Evolutionary conservation across 371 early-diverging fungal genomes (phyloP).

Genomic region (Zychaea mexicana): DNA sequence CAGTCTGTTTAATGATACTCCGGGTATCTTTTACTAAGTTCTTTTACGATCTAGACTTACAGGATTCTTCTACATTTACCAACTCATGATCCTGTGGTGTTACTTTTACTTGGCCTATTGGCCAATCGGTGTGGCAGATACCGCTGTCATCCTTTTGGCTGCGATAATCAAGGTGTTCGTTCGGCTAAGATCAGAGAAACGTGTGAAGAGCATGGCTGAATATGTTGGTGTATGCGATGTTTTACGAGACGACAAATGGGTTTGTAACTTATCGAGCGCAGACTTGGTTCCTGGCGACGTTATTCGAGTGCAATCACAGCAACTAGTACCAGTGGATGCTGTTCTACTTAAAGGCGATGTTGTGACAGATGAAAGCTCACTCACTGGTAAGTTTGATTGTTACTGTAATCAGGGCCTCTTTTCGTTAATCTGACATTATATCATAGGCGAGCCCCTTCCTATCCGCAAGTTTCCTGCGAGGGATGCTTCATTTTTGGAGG

Average conservation of each 20-base stretch:
- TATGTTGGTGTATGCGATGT: conserved; percentile 44
- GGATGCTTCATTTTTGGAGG: conserved; percentile 42
- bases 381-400: conserved; percentile 47
- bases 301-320: conserved; percentile 20
- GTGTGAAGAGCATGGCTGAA: conserved; percentile 67
- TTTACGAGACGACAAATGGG: conserved; percentile 63
- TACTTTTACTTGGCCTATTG: conserved; percentile 65
- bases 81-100: conserved; percentile 67
- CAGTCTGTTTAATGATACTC: background rate
- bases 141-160: conserved; percentile 63
- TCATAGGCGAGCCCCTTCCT: conserved; percentile 76
- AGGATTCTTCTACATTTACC: conserved; percentile 74
- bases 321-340: conserved; percentile 61
- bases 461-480: conserved; percentile 76
- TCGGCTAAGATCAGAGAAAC: conserved; percentile 56
- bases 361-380: conserved; percentile 80
- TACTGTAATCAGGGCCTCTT: background rate
- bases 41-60: conserved; percentile 36
- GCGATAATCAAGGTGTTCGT: conserved; percentile 66
- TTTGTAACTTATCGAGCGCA: conserved; percentile 36
- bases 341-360: conserved; percentile 70
- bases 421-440: too few relatives aligned
- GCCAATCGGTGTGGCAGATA: conserved; percentile 71
- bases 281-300: conserved; percentile 74
- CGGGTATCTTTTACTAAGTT: background rate